Evolutionary conservation across 805 yeast species (phyloP), one percentile per base, ranked within the genome.

Genomic region (Ogataea sp.): DNA sequence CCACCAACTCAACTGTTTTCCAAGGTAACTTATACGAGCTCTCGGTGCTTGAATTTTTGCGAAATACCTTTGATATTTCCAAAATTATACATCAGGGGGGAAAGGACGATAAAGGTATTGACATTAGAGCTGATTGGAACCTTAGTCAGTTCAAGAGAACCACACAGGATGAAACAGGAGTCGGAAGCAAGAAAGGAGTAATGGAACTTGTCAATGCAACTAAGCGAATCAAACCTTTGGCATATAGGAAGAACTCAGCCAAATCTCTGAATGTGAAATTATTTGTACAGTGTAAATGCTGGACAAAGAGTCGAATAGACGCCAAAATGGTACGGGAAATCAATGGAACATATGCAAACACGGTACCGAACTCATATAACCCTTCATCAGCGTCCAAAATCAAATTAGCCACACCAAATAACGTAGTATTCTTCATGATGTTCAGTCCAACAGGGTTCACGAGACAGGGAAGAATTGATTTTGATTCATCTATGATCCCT

Each of bases 1-100:
- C 64, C 30, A 68, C 75, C 15, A 67, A 41, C 5, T 64, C 77
- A 1, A 61, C 75, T 0, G 80, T 65, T 2, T 75, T 73, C 49
- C 56, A 59, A 36, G 84, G 84, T 3, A 73, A 79, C 0, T 45
- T 76, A 26, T 78, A 76, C 47, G 84, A 78, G 44, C 53, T 73
- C 16, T 51, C 65, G 2, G 61, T 70, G 21, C 61, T 67, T 44
- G 58, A 59, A 5, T 58, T 64, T 27, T 53, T 78, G 4, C 59
- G 62, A 41, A 36, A 55, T 2, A 46, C 54, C n/a, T 59, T 75
- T 20, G 53, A 62, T 16, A 61, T 73, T 33, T 47, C 50, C 14
- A 51, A 62, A 26, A 40, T 75, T 34, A 43, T 60, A 2, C 68
- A 73, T 32, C 67, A 63, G 30, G 83, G 83, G 1, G 80, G 82